A percentile compares a stretch with the other conserved stretches of the same genome.
Conservation (phyloP, 2,329 filamentous ascomycete genomes). For the Purpureocillium lavendulum region DNA sequence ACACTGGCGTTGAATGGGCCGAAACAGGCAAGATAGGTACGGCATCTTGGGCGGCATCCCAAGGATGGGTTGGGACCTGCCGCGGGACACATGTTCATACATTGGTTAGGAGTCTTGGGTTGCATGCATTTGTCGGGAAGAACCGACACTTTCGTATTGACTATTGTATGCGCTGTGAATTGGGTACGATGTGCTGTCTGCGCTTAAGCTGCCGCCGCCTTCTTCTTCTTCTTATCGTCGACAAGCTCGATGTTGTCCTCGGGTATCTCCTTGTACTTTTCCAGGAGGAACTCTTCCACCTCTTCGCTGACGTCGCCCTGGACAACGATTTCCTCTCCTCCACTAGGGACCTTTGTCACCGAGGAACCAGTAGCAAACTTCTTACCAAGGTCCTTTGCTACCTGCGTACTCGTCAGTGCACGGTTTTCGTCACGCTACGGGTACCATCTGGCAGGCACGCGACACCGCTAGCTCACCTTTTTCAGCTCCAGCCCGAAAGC, state of each 20-base stretch:
- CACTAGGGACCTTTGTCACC: slow-evolving; percentile 80
- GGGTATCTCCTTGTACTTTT: slow-evolving; percentile 83
- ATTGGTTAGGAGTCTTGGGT: slow-evolving; percentile 7
- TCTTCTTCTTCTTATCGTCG: slow-evolving; percentile 90
- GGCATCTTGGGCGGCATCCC: slow-evolving; percentile 1
- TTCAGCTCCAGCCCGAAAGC: slow-evolving; percentile 88
- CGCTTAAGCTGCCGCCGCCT: slow-evolving; percentile 15
- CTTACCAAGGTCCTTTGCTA: slow-evolving; percentile 95
- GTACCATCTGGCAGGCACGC: background rate
- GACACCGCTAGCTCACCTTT: slow-evolving; percentile 44
- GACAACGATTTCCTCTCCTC: slow-evolving; percentile 93
- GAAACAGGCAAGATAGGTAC: slow-evolving; percentile 1
- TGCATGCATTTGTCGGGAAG: background rate
- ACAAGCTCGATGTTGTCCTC: slow-evolving; percentile 93
- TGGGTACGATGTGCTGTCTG: slow-evolving; percentile 3
- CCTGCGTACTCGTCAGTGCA: slow-evolving; percentile 20
- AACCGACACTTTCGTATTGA: too few species aligned
- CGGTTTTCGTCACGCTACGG: background rate
- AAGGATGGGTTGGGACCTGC: background rate
- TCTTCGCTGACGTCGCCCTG: slow-evolving; percentile 96
- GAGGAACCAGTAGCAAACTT: slow-evolving; percentile 94
- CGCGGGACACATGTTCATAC: slow-evolving; percentile 1
- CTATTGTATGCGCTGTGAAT: background rate
- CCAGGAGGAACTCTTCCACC: slow-evolving; percentile 80
- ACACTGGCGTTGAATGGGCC: slow-evolving; percentile 4